phyloP scores from a whole-genome alignment of 306 rosid species.

The Quercus parvula region DNA sequence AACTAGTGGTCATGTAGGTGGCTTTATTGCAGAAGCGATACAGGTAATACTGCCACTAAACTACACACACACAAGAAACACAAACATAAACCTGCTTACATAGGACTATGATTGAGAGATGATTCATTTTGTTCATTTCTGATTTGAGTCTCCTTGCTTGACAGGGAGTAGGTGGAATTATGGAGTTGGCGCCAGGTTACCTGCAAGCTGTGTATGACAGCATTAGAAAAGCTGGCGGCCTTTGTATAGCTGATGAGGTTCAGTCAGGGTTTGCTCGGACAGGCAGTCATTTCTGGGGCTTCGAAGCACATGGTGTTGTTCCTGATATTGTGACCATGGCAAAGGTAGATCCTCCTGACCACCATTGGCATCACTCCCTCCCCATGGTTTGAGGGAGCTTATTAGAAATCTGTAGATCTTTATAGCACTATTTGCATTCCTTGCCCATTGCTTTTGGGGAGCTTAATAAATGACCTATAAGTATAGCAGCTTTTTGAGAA shows the following conservation, averaged over 20 bases:
- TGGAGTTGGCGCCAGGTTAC: slow-evolving; percentile 51
- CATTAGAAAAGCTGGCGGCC: slow-evolving; percentile 43
- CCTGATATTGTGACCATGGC: slow-evolving; percentile 56
- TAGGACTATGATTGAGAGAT: not conserved
- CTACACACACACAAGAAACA: not conserved
- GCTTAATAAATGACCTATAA: not conserved
- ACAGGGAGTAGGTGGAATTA: slow-evolving; percentile 55
- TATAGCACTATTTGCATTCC: not conserved
- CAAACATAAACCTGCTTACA: not conserved
- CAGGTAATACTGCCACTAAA: slow-evolving; percentile 27
- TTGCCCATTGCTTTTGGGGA: not conserved
- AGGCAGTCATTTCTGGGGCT: slow-evolving; percentile 51
- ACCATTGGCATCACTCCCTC: not conserved
- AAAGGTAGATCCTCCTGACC: slow-evolving; percentile 30
- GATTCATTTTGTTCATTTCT: not conserved
- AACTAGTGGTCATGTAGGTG: slow-evolving; percentile 39
- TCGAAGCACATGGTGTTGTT: slow-evolving; percentile 44
- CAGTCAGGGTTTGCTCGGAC: slow-evolving; percentile 48
- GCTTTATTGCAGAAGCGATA: slow-evolving; percentile 42
- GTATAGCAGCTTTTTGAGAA: not conserved
- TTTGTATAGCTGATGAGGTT: slow-evolving; percentile 50
- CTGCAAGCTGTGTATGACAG: slow-evolving; percentile 40
- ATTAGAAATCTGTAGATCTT: not conserved
- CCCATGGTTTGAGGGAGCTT: not conserved
- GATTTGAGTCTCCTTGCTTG: slow-evolving; percentile 8